These are phyloP conservation scores for Globisporangium megalacanthum DNA, from an alignment of 352 stramenopile genomes.

Conservation along the genomic window DNA sequence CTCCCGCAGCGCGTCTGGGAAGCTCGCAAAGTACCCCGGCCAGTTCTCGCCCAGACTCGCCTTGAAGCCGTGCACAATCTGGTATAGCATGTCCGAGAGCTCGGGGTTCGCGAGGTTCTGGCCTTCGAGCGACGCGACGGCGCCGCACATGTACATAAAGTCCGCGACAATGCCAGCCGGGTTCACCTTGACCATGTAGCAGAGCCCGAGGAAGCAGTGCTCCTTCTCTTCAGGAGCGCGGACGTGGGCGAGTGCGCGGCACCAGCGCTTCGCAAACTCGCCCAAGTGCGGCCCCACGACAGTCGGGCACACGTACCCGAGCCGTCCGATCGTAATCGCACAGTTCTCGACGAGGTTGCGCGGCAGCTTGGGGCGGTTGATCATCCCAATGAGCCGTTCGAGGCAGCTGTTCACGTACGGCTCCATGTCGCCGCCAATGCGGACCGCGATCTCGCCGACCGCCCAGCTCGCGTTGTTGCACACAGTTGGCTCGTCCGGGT, in stretches of 20 bases:
- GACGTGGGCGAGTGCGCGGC: constrained; percentile 78
- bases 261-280: constrained; percentile 88
- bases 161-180: constrained; percentile 82
- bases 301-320: constrained; percentile 84
- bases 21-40: constrained; percentile 80
- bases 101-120: constrained; percentile 71
- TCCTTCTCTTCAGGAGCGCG: constrained; percentile 85
- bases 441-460: constrained; percentile 85
- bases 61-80: constrained; percentile 89
- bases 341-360: constrained; percentile 88
- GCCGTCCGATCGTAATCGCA: constrained; percentile 85
- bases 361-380: constrained; percentile 82
- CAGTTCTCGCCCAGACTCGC: constrained; percentile 83
- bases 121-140: constrained; percentile 82
- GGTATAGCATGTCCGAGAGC: constrained; percentile 82
- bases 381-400: constrained; percentile 74
- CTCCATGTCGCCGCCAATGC: constrained; percentile 79
- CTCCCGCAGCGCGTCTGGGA: constrained; percentile 72
- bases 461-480: constrained; percentile 93
- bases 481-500: constrained; percentile 82
- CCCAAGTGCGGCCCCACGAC: constrained; percentile 73
- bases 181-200: constrained; percentile 90
- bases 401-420: constrained; percentile 76
- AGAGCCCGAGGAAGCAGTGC: constrained; percentile 86
- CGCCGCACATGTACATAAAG: constrained; percentile 89